A percentile compares a stretch with the other conserved stretches of the same genome.
phyloP scores from a whole-genome alignment of 139 green algal species.

The Axilococcus clingmanii region DNA sequence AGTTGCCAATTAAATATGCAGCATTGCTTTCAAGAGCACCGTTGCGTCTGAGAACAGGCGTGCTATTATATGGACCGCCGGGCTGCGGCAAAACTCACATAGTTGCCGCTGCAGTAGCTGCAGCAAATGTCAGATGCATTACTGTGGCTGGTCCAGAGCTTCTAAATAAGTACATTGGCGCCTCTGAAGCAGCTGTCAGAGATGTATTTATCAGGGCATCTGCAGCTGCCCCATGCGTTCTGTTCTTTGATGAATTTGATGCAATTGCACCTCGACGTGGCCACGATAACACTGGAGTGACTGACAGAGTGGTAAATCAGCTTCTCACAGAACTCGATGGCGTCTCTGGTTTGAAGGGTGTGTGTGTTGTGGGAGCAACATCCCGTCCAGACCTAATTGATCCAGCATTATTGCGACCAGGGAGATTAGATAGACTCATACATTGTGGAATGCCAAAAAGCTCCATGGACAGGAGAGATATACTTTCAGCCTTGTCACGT shows the following conservation, averaged over 20 bases:
- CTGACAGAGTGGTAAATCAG: conserved; percentile 92
- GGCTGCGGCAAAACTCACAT: conserved; percentile 95
- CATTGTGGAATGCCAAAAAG: conserved; percentile 52
- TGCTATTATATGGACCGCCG: conserved; percentile 93
- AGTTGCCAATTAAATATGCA: conserved; percentile 59
- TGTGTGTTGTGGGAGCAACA: conserved; percentile 88
- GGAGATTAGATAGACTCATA: conserved; percentile 60
- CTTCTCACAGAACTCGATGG: conserved; percentile 97
- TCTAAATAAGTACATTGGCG: conserved; percentile 98
- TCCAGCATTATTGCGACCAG: conserved; percentile 83
- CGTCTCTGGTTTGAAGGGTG: conserved; percentile 77
- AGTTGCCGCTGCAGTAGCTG: conserved; percentile 67
- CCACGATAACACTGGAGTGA: conserved; percentile 90
- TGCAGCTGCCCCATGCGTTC: conserved; percentile 80
- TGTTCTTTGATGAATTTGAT: conserved; percentile 99
- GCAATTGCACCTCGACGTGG: conserved; percentile 86
- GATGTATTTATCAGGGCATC: conserved; percentile 80
- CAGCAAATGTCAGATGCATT: conserved; percentile 58
- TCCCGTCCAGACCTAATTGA: conserved; percentile 85
- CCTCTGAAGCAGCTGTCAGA: conserved; percentile 80
- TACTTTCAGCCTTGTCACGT: conserved; percentile 38
- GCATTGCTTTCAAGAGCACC: conserved; percentile 51
- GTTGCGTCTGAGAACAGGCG: conserved; percentile 78
- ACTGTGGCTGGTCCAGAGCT: conserved; percentile 90
- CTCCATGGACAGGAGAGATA: conserved; percentile 22